Evolutionary conservation across 768 basidiomycete species (phyloP).

Genomic region (Xerocomellus amylosporus): DNA sequence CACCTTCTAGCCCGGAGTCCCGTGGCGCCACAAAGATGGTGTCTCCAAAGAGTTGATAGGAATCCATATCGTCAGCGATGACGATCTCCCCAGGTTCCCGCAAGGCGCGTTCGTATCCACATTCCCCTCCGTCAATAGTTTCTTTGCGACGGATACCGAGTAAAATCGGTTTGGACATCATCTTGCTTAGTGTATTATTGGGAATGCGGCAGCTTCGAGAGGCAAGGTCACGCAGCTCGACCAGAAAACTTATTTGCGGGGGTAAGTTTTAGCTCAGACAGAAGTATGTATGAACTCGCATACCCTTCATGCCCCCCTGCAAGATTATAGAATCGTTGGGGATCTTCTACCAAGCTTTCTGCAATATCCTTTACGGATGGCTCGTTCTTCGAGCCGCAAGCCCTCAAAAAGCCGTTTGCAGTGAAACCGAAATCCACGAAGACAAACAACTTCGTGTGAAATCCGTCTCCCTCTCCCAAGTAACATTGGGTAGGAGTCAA

Average conservation of each 20-base stretch:
- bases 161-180: slow-evolving; percentile 69
- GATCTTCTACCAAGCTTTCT: slow-evolving; percentile 60
- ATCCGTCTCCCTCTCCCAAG: slow-evolving; percentile 66
- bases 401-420: slow-evolving; percentile 78
- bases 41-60: slow-evolving; percentile 71
- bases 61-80: slow-evolving; percentile 79
- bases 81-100: slow-evolving; percentile 64
- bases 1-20: slow-evolving; percentile 80
- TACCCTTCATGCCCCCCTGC: slow-evolving; percentile 69
- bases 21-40: slow-evolving; percentile 73
- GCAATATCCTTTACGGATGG: slow-evolving; percentile 81
- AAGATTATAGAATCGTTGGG: slow-evolving; percentile 62
- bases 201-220: slow-evolving; percentile 57
- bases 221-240: slow-evolving; percentile 78
- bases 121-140: background rate
- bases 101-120: slow-evolving; percentile 26
- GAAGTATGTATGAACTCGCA: background rate
- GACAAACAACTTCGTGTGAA: slow-evolving; percentile 68
- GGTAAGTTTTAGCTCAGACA: background rate
- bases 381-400: slow-evolving; percentile 80
- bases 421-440: slow-evolving; percentile 81
- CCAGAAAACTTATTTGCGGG: slow-evolving; percentile 53
- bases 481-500: slow-evolving; percentile 65
- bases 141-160: slow-evolving; percentile 63
- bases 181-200: slow-evolving; percentile 44